Base-by-base conservation (phyloP, 1,139 yeast species). In the Zygoascus hellenicus region DNA sequence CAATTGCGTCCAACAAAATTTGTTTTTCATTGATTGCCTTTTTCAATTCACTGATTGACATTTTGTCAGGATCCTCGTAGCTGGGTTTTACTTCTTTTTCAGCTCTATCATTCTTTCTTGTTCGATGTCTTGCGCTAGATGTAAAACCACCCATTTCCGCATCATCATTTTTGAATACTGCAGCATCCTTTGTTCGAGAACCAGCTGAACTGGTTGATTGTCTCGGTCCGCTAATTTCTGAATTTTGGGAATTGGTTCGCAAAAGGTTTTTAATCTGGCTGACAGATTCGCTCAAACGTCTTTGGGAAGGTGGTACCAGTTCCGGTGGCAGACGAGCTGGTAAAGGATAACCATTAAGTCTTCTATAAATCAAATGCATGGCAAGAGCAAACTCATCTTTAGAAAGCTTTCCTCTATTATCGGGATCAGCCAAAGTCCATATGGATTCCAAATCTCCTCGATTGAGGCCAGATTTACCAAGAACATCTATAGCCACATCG, bases 371-470 rank as follows among this genome's bases (percentile, higher is more conserved):
- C 59, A 94, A 76, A 64, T 84, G 94, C 84, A 92, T 84, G 5
- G 98, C 97, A 58, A 92, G 92, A 1, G 95, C 82, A 66, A 92
- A 92, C 66, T 92, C 98, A 58, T 82, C 77, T 58, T 78, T 79
- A 46, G 88, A 77, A 58, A 92, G 86, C 45, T 76, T 77, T 14
- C 97, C 97, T 46, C 88, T 78, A 65, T 90, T 88, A 56, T 87
- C 85, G 51, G 92, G 81, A 63, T 92, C 97, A n/a, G 96, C 78
- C 59, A 92, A 74, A 60, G 88, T 88, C 98, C 98, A 92, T 53
- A 92, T 87, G 34, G 81, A 74, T 64, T 90, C 97, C 53, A 92
- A 74, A 57, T 90, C 97, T 9, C 80, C 76, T 65, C 97, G 79
- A 49, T 81, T 75, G 55, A 92, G 76, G 1, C 97, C 97, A 26